Percentiles rank a stretch among this genome's conserved stretches.
These are phyloP conservation scores for Monosporascus cannonballus DNA, from an alignment of 2,329 filamentous ascomycete genomes.

Conservation along the genomic window DNA sequence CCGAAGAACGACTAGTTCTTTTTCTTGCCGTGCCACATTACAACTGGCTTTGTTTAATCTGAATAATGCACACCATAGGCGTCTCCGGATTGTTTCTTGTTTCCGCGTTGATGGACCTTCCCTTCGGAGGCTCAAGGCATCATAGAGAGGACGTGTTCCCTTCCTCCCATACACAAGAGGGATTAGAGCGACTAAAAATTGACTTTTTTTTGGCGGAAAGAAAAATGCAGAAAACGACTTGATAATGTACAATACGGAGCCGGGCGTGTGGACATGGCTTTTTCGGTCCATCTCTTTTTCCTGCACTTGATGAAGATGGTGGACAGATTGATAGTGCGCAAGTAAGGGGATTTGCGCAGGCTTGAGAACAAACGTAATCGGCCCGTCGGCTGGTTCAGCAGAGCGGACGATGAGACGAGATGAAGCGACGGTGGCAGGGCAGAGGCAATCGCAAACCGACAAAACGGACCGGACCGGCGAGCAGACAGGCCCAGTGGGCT, in stretches of 20 bases:
- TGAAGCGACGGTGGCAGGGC: neutral
- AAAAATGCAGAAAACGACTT: neutral
- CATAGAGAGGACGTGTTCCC: conserved; percentile 6
- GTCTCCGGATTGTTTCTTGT: conserved; percentile 10
- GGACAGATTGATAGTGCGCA: neutral
- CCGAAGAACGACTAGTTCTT: conserved; percentile 22
- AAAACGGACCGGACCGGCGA: neutral
- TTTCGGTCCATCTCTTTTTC: neutral
- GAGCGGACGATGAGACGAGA: neutral
- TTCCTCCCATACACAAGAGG: too few relatives aligned
- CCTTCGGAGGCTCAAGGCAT: conserved; percentile 8
- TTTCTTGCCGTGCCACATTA: neutral
- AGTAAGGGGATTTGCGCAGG: neutral
- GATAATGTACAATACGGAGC: neutral
- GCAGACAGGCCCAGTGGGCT: neutral
- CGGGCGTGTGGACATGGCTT: neutral
- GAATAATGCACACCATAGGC: conserved; percentile 23
- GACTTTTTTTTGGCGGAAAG: too few relatives aligned
- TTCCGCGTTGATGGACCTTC: neutral
- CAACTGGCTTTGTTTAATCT: conserved; percentile 9
- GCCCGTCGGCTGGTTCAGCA: too few relatives aligned
- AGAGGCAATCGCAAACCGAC: neutral
- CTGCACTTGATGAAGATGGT: neutral
- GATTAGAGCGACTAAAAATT: too few relatives aligned
- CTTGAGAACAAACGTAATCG: too few relatives aligned